Evolutionary conservation across 768 basidiomycete genomes (phyloP).

Genomic region (Saitozyma sp.): DNA sequence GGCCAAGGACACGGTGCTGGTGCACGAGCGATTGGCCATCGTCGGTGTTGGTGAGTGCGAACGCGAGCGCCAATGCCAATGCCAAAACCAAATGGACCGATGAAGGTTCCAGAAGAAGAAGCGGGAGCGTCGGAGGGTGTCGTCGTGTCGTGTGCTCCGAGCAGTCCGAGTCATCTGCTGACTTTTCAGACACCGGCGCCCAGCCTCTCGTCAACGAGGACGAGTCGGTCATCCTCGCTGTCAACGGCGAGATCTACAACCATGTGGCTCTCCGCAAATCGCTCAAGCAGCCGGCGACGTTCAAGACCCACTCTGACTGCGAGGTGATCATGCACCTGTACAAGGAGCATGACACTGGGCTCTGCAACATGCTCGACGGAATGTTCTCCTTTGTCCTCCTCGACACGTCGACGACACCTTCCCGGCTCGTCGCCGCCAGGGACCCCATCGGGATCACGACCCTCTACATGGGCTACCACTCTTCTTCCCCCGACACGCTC

Average conservation of each 20-base stretch:
- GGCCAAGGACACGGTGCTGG: constrained; percentile 75
- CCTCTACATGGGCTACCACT: constrained; percentile 95
- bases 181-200: constrained; percentile 78
- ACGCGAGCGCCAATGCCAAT: too few relatives aligned
- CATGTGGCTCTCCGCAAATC: constrained; percentile 73
- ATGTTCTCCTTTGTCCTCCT: constrained; percentile 98
- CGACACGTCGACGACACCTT: constrained; percentile 85
- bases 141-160: too few relatives aligned
- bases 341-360: constrained; percentile 70
- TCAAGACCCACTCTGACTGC: constrained; percentile 98
- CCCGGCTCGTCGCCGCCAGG: constrained; percentile 89
- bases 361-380: constrained; percentile 84
- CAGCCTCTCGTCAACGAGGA: constrained; percentile 89
- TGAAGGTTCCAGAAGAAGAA: too few relatives aligned
- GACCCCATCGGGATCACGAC: constrained; percentile 98
- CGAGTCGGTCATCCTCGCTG: constrained; percentile 76
- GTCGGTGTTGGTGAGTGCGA: constrained; percentile 82
- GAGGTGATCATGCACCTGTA: constrained; percentile 97
- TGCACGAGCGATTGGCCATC: constrained; percentile 94
- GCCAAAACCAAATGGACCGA: background rate
- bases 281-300: constrained; percentile 67
- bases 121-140: too few relatives aligned
- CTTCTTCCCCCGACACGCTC: constrained; percentile 72
- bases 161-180: background rate
- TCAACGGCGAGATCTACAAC: constrained; percentile 99